Conservation (phyloP, 164 flowering plant genomes). For the Taxillus chinensis region DNA sequence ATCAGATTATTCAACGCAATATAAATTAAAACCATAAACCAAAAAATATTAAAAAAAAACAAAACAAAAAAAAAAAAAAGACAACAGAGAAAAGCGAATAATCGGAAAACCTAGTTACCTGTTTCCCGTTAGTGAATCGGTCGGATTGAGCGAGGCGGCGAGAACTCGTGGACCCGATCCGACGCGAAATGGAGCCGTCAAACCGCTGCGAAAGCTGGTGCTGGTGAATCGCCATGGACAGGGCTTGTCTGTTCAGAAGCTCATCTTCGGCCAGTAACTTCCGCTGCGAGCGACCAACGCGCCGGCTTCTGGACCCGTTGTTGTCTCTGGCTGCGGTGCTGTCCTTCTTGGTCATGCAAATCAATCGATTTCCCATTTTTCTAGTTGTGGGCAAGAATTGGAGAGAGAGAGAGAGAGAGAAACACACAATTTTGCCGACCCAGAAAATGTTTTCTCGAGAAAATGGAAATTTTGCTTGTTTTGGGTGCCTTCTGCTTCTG, state of each 20-base stretch:
- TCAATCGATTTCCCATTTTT: conserved; percentile 48
- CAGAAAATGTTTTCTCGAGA: too few relatives aligned
- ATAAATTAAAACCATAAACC: not conserved
- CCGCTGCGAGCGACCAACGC: conserved; percentile 42
- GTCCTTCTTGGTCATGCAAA: conserved; percentile 50
- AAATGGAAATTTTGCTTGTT: too few relatives aligned
- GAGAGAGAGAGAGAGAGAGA: too few relatives aligned
- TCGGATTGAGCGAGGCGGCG: conserved; percentile 35
- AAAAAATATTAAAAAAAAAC: not conserved
- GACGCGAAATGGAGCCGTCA: conserved; percentile 59
- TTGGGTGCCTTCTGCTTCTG: too few relatives aligned
- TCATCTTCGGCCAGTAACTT: conserved; percentile 43
- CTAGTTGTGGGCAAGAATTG: too few relatives aligned
- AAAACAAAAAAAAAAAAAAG: too few relatives aligned
- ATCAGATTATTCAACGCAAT: not conserved
- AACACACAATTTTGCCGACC: too few relatives aligned
- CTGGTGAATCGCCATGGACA: conserved; percentile 67
- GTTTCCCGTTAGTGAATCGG: conserved; percentile 41
- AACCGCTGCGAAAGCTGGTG: conserved; percentile 58
- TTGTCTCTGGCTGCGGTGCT: conserved; percentile 13
- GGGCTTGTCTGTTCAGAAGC: conserved; percentile 41
- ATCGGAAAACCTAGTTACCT: conserved; percentile 19
- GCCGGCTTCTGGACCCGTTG: conserved; percentile 34
- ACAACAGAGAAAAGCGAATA: not conserved
- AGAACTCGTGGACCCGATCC: conserved; percentile 60